Evolutionary conservation across 805 yeast species (phyloP), one percentile per base, ranked within the genome.

Genomic region (Kazachstania psychrophila): DNA sequence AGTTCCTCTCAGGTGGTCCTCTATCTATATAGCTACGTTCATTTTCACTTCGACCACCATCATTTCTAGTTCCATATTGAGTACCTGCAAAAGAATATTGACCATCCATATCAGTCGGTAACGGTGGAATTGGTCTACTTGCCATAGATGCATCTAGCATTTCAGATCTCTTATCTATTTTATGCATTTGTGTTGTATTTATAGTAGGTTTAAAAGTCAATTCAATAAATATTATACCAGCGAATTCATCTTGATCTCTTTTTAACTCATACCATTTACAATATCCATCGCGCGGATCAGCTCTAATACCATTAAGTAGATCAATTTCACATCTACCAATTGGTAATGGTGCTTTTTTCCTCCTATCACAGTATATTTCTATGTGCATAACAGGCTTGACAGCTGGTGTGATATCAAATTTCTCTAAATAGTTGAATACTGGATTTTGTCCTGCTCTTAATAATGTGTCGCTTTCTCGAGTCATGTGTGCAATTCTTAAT

Each of bases 361-460:
- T 94, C 56, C 89, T 94, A 45, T 87, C 73, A 38, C 60, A 55
- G 38, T 58, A 59, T 1, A 87, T 77, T 26, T 83, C 84, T 2
- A 92, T 64, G 42, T 75, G 75, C 62, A 92, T 57, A 0, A 68
- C 42, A 2, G 86, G 80, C 34, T 70, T 75, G 19, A 79, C 67
- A 25, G 78, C 81, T 6, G 82, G 70, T 1, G 77, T 68, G 18
- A 85, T 64, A 26, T 71, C 71, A 51, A 82, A 84, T 46, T 84
- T 64, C 39, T 81, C 66, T 44, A 83, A 86, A 42, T 77, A 77
- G 41, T 84, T 78, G 85, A 96, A 92, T 15, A 68, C 73, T 1
- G 98, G 98, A 4, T 84, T 81, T 55, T 92, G 98, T 2, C 98
- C 98, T 1, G 95, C 98, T 46, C 97, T 65, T 36, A 74, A 71